These are phyloP conservation scores for Endoconidiophora laricicola DNA, from an alignment of 2,329 filamentous ascomycete species.

Conservation along the genomic window DNA sequence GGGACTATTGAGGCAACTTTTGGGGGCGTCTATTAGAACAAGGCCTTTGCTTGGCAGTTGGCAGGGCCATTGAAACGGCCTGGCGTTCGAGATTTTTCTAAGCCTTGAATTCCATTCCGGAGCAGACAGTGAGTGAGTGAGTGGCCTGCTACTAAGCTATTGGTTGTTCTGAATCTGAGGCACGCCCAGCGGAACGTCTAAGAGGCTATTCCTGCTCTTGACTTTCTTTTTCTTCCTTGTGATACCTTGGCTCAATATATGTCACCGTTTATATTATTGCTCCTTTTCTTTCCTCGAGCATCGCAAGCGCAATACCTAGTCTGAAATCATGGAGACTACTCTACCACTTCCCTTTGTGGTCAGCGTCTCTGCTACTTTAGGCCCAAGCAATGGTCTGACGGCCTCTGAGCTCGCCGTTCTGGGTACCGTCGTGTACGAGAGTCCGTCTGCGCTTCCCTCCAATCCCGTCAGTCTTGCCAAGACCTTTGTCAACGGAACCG, in stretches of 20 bases:
- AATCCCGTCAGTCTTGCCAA: conserved; percentile 35
- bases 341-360: conserved; percentile 47
- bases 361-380: conserved; percentile 32
- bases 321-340: conserved; percentile 42
- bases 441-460: conserved; percentile 19
- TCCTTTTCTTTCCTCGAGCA: neutral
- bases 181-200: too few species aligned
- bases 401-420: conserved; percentile 41
- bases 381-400: conserved; percentile 34
- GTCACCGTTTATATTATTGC: conserved; percentile 1
- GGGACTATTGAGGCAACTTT: conserved; percentile 6
- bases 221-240: conserved; percentile 10
- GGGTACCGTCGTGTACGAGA: conserved; percentile 37
- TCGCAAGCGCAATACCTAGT: neutral
- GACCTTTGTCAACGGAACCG: conserved; percentile 63
- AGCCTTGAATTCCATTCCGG: neutral
- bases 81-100: neutral
- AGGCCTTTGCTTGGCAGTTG: neutral
- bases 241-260: conserved; percentile 1
- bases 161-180: neutral
- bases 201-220: neutral
- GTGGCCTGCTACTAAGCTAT: neutral
- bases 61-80: too few species aligned
- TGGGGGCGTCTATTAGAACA: neutral
- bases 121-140: too few species aligned